Evolutionary conservation across 1,284 basidiomycete genomes (phyloP), one percentile per base, ranked within the genome.

Genomic region (Trametes polyzona): DNA sequence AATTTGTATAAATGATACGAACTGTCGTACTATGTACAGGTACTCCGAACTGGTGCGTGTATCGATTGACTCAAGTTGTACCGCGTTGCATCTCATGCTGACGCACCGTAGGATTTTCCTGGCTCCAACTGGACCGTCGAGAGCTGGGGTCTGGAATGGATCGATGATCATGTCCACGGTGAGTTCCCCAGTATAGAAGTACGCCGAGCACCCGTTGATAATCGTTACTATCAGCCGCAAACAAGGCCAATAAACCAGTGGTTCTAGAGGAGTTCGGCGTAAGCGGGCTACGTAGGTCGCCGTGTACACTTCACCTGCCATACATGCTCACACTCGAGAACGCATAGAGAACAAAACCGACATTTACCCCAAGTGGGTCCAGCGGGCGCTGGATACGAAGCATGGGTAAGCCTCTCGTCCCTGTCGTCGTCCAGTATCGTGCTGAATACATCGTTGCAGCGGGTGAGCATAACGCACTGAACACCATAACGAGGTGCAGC

Each of bases 221-320:
- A n/a, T n/a, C n/a, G n/a, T 42, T 24, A 53, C 36, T 37, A n/a
- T 21, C 11, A 83, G 83, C 80, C 23, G 81, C 82, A 0, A 76
- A 76, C 53, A 74, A 70, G 52, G 78, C 77, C 0, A 73, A 73
- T 29, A 85, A 85, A 59, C 83, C 83, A 1, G 62, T 84, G 12
- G 69, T 84, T 12, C 64, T 84, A 14, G 83, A 85, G 62, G 83
- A 84, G 58, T 84, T 84, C 58, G 82, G 82, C n/a, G 65, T 80
- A 2, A 65, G 61, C 23, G 78, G 78, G 24, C 57, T 78, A 4
- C 68, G 80, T 81, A 61, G 43, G 66, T 58, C 17, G 9, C 26
- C 36, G 16, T 23, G 16, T 44, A 14, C 21, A n/a, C 33, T 12
- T 27, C n/a, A 24, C 11, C 9, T 17, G 14, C n/a, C 26, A 10